Conservation (phyloP, 2,329 filamentous ascomycete species). For the Aspergillus fructus region DNA sequence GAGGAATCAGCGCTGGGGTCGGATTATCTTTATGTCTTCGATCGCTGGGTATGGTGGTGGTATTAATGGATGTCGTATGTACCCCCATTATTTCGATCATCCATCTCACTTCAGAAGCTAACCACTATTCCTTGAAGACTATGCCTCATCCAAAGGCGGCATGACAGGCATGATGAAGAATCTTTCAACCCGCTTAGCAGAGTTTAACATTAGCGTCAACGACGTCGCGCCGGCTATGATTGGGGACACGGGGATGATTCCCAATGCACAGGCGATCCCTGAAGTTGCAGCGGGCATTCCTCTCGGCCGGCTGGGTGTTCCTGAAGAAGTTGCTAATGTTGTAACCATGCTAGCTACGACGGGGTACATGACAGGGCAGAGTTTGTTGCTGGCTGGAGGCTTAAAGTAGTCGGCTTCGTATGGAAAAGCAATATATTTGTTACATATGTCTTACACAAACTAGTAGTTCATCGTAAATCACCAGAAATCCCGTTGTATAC, state of each 20-base stretch:
- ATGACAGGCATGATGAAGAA: constrained; percentile 66
- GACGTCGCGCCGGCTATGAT: constrained; percentile 71
- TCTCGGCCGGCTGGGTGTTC: constrained; percentile 57
- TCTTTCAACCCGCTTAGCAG: constrained; percentile 58
- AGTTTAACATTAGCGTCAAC: constrained; percentile 64
- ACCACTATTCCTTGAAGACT: constrained; percentile 27
- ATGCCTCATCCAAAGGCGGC: constrained; percentile 63
- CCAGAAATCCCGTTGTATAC: no score
- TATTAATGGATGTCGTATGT: constrained; percentile 59
- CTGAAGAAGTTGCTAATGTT: constrained; percentile 60
- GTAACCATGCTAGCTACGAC: constrained; percentile 61
- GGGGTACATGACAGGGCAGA: constrained; percentile 62
- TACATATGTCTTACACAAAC: no score
- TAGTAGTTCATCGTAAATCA: no score
- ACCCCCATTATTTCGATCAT: background rate
- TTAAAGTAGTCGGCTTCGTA: constrained; percentile 41
- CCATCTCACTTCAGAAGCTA: background rate
- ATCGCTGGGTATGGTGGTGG: constrained; percentile 64
- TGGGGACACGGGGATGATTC: constrained; percentile 63
- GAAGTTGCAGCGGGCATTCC: constrained; percentile 62
- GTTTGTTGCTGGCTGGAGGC: constrained; percentile 53
- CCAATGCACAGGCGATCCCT: constrained; percentile 56
- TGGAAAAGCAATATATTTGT: no score
- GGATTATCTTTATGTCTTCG: constrained; percentile 64
- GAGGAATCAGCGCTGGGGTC: constrained; percentile 60